Percentiles rank a stretch among this genome's conserved stretches.
phyloP scores from a whole-genome alignment of 1,284 basidiomycete species.

The Mixia osmundae region DNA sequence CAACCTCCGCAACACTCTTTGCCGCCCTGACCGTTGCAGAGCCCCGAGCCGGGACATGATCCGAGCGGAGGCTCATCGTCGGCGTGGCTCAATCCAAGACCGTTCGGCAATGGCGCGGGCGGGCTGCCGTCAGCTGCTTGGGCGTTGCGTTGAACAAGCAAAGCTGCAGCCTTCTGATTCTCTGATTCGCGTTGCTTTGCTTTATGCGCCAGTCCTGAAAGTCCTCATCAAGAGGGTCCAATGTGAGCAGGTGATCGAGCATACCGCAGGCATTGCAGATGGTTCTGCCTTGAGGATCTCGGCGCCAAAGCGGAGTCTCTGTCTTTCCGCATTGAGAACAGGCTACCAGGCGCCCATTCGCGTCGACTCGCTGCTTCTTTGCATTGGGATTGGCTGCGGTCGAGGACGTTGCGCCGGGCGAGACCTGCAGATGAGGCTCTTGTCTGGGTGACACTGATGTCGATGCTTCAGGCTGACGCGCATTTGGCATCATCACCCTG shows the following conservation, averaged over 20 bases:
- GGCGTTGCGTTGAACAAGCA: background rate
- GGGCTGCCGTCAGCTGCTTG: background rate
- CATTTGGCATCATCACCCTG: too few species aligned
- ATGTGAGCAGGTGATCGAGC: conserved; percentile 19
- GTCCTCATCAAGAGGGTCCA: background rate
- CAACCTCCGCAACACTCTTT: conserved; percentile 73
- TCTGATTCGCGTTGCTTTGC: too few species aligned
- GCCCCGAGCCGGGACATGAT: conserved; percentile 81
- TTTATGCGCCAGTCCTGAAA: background rate
- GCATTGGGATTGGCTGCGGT: too few species aligned
- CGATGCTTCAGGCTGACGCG: too few species aligned
- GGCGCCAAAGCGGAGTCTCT: conserved; percentile 75
- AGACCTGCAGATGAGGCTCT: too few species aligned
- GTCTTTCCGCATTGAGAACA: conserved; percentile 45
- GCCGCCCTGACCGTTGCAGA: conserved; percentile 84
- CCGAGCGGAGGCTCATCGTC: conserved; percentile 21
- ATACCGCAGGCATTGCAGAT: conserved; percentile 68
- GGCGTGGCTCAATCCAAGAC: background rate
- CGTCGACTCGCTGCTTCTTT: too few species aligned
- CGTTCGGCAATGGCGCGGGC: conserved; percentile 1
- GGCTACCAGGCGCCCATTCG: too few species aligned
- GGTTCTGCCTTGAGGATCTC: conserved; percentile 70
- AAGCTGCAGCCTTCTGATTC: background rate
- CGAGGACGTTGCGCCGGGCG: too few species aligned
- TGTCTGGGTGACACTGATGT: too few species aligned